Percentiles rank a stretch among this genome's conserved stretches.
Conservation (phyloP, 2,329 filamentous ascomycete genomes). For the Penicillium sp. region DNA sequence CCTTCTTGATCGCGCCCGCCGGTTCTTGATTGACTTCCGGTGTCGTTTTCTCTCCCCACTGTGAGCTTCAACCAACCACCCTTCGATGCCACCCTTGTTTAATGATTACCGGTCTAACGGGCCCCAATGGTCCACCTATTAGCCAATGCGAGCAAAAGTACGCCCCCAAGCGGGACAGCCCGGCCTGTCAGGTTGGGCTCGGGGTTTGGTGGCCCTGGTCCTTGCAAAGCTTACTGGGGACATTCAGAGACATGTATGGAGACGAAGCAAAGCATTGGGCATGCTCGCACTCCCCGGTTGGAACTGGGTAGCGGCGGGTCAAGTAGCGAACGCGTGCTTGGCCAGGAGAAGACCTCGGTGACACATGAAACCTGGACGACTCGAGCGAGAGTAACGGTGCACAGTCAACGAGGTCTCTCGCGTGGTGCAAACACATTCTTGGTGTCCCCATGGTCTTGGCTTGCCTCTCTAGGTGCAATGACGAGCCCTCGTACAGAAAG, state of each 20-base stretch:
- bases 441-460: neutral
- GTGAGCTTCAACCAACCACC: neutral
- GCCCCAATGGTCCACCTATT: neutral
- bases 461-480: neutral
- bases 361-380: conserved; percentile 15
- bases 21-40: conserved; percentile 13
- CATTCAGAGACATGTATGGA: neutral
- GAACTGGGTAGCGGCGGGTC: conserved; percentile 14
- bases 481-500: neutral
- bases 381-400: neutral
- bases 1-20: conserved; percentile 1
- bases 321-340: conserved; percentile 1
- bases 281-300: conserved; percentile 5
- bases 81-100: neutral
- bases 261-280: neutral
- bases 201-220: conserved; percentile 15
- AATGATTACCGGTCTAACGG: neutral
- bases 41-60: neutral
- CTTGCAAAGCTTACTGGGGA: neutral
- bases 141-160: neutral
- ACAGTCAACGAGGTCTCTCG: neutral
- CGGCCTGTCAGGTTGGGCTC: conserved; percentile 1
- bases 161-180: neutral
- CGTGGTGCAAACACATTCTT: neutral
- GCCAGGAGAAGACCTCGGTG: conserved; percentile 16